Conservation (phyloP, 2,329 filamentous ascomycete genomes). For the Fusarium piperis region DNA sequence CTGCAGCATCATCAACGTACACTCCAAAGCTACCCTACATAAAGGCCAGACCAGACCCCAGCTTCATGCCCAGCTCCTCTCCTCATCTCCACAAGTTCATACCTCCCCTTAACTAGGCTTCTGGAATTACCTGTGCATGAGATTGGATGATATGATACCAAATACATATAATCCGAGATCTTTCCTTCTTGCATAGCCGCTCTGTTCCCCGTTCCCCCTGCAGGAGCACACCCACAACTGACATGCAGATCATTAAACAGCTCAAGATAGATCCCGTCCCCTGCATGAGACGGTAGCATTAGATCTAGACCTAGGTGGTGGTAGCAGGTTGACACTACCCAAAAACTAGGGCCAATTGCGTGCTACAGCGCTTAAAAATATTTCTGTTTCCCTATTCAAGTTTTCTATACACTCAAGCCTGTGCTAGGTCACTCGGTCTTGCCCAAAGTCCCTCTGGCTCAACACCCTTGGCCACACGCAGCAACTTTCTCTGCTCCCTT, state of each 20-base stretch:
- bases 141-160: neutral
- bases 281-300: neutral
- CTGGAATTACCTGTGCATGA: neutral
- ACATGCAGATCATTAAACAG: neutral
- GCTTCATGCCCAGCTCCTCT: neutral
- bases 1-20: neutral
- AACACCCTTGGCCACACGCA: constrained; percentile 13
- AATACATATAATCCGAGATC: neutral
- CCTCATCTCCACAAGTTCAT: neutral
- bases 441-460: constrained; percentile 28
- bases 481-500: constrained; percentile 19
- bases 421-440: constrained; percentile 3
- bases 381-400: neutral
- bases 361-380: neutral
- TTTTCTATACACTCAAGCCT: neutral
- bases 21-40: neutral
- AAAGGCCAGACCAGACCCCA: neutral
- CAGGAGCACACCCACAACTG: neutral
- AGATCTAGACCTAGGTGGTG: neutral
- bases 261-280: neutral
- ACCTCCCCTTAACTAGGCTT: neutral
- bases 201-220: neutral
- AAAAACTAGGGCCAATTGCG: neutral
- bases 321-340: neutral
- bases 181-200: neutral